Conservation (phyloP, 768 basidiomycete species). For the Boletus rubropictus region DNA sequence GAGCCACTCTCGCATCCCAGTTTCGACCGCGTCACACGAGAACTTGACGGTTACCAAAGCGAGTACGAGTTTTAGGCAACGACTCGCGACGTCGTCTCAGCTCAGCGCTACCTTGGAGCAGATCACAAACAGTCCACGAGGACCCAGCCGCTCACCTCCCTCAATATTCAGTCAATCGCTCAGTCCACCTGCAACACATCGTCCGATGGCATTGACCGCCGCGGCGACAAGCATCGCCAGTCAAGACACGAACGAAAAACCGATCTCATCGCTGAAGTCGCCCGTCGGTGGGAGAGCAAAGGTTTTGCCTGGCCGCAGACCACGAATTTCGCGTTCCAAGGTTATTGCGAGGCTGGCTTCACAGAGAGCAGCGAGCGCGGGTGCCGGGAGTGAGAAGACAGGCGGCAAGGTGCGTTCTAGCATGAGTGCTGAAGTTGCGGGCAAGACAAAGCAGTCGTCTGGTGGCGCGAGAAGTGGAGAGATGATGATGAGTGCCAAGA, state of each 20-base stretch:
- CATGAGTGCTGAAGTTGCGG: slow-evolving; percentile 33
- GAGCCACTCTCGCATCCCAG: slow-evolving; percentile 22
- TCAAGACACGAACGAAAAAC: slow-evolving; percentile 1
- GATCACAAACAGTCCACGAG: slow-evolving; percentile 32
- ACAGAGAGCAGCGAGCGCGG: slow-evolving; percentile 45
- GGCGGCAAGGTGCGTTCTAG: slow-evolving; percentile 46
- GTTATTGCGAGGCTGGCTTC: slow-evolving; percentile 73
- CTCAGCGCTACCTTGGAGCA: slow-evolving; percentile 24
- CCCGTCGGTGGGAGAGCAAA: slow-evolving; percentile 27
- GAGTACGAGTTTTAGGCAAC: slow-evolving; percentile 11
- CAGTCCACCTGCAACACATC: slow-evolving; percentile 23
- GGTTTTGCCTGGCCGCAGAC: slow-evolving; percentile 47
- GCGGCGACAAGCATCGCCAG: slow-evolving; percentile 27
- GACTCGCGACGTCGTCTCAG: slow-evolving; percentile 8
- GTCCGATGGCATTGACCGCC: slow-evolving; percentile 26
- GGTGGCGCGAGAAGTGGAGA: slow-evolving; percentile 29
- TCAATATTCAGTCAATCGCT: slow-evolving; percentile 52
- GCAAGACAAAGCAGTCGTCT: slow-evolving; percentile 23
- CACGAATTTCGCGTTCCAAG: slow-evolving; percentile 75
- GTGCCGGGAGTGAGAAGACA: slow-evolving; percentile 17
- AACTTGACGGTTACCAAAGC: slow-evolving; percentile 11
- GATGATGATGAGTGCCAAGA: slow-evolving; percentile 62
- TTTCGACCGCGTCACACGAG: slow-evolving; percentile 15
- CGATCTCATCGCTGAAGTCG: slow-evolving; percentile 4
- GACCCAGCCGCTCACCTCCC: slow-evolving; percentile 13